phyloP scores from a whole-genome alignment of 306 rosid species.

The Cicer bijugum region DNA sequence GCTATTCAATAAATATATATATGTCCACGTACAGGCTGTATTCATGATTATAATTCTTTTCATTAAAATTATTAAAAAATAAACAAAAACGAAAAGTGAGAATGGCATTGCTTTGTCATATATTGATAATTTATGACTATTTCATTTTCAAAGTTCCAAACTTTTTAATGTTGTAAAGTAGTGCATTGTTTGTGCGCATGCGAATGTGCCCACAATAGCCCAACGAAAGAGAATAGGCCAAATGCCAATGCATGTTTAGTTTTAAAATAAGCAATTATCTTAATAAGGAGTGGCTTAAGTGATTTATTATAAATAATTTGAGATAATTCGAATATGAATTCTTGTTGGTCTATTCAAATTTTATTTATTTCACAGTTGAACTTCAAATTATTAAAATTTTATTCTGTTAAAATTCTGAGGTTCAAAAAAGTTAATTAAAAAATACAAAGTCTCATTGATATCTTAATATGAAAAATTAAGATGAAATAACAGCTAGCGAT shows the following conservation, averaged over 20 bases:
- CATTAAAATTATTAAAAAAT: not conserved
- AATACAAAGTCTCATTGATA: constrained; percentile 25
- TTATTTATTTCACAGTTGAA: no score
- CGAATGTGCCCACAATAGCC: constrained; percentile 41
- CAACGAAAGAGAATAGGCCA: constrained; percentile 45
- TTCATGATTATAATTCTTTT: not conserved
- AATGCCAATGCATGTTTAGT: constrained; percentile 33
- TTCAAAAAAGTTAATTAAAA: no score
- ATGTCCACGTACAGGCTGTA: constrained; percentile 41
- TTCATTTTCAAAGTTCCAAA: not conserved
- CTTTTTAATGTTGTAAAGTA: constrained; percentile 32
- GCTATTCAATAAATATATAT: not conserved
- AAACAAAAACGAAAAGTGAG: constrained; percentile 15
- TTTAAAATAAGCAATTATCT: no score
- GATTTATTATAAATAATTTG: no score
- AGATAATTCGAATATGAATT: no score
- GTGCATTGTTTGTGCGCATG: constrained; percentile 47
- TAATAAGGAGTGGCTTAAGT: no score
- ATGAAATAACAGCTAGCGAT: not conserved
- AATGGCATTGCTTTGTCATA: constrained; percentile 34
- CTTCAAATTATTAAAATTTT: no score
- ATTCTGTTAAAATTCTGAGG: no score
- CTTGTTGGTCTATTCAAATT: no score
- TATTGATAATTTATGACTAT: constrained; percentile 19
- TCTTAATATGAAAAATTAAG: constrained; percentile 17